Evolutionary conservation across 371 early-diverging fungal genomes (phyloP).

Genomic region (Apophysomyces trapeziformis): DNA sequence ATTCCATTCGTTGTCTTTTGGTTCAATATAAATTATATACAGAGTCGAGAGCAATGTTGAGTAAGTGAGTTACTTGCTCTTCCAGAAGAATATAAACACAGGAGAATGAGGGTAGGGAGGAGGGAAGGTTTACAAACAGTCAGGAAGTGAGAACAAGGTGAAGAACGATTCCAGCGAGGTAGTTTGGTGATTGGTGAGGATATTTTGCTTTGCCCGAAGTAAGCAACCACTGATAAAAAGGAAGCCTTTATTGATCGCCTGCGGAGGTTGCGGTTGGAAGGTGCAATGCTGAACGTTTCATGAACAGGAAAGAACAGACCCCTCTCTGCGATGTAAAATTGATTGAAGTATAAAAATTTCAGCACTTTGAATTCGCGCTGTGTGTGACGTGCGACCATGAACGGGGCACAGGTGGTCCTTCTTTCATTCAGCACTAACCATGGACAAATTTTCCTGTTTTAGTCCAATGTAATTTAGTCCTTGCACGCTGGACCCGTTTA

Average conservation of each 20-base stretch:
- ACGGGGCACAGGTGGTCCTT: too few relatives aligned
- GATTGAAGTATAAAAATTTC: background rate
- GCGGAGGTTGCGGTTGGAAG: background rate
- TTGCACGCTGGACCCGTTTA: too few relatives aligned
- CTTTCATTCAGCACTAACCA: too few relatives aligned
- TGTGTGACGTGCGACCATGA: too few relatives aligned
- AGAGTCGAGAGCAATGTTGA: background rate
- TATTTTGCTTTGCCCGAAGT: background rate
- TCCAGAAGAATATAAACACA: conserved; percentile 7
- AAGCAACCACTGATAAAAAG: conserved; percentile 6
- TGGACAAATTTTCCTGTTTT: too few relatives aligned
- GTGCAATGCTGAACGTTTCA: conserved; percentile 6
- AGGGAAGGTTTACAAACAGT: background rate
- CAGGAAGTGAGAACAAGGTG: background rate
- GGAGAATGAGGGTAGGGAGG: conserved; percentile 10
- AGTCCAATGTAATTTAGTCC: too few relatives aligned
- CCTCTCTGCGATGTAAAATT: background rate
- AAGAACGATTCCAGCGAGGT: background rate
- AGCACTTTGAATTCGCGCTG: too few relatives aligned
- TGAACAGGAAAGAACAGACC: conserved; percentile 1
- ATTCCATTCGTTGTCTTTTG: conserved; percentile 17
- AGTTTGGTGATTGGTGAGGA: background rate
- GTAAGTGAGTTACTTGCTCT: background rate
- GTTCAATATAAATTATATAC: background rate
- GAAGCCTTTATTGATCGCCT: conserved; percentile 5